Percentiles rank a stretch among this genome's conserved stretches.
Conservation (phyloP, 129 eudicot species). For the Gnaphalium uliginosum region DNA sequence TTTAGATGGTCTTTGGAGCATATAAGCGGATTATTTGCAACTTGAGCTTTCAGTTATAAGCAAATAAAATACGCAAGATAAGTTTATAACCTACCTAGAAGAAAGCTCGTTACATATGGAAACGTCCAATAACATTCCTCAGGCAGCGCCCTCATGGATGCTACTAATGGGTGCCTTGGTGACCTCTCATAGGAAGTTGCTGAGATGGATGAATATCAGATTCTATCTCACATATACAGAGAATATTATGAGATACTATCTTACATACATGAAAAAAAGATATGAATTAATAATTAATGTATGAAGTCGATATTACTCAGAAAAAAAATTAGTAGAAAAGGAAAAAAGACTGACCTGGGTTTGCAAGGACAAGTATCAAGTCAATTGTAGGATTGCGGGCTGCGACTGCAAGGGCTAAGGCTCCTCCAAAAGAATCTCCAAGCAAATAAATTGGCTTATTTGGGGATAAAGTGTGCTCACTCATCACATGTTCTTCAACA, state of each 20-base stretch:
- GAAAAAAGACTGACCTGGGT: constrained; percentile 55
- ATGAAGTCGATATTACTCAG: no score
- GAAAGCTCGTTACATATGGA: constrained; percentile 70
- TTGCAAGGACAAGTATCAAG: constrained; percentile 65
- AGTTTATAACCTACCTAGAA: constrained; percentile 60
- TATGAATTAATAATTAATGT: not conserved
- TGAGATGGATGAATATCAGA: constrained; percentile 40
- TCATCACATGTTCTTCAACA: constrained; percentile 65
- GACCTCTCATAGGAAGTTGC: constrained; percentile 81
- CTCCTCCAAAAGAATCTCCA: constrained; percentile 89
- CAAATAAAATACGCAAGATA: no score
- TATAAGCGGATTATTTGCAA: not conserved
- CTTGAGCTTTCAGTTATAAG: not conserved
- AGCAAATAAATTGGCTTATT: constrained; percentile 75
- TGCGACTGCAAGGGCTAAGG: constrained; percentile 83
- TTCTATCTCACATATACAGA: not conserved
- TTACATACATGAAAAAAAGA: not conserved
- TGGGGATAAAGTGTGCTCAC: constrained; percentile 61
- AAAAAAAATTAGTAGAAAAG: not conserved
- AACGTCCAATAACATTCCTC: constrained; percentile 55
- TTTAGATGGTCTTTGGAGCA: not conserved
- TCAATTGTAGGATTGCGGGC: constrained; percentile 76
- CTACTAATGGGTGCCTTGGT: constrained; percentile 60
- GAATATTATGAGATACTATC: not conserved
- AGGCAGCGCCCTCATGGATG: constrained; percentile 62